Conservation (phyloP, 352 stramenopile species). For the Phytophthora citrophthora region DNA sequence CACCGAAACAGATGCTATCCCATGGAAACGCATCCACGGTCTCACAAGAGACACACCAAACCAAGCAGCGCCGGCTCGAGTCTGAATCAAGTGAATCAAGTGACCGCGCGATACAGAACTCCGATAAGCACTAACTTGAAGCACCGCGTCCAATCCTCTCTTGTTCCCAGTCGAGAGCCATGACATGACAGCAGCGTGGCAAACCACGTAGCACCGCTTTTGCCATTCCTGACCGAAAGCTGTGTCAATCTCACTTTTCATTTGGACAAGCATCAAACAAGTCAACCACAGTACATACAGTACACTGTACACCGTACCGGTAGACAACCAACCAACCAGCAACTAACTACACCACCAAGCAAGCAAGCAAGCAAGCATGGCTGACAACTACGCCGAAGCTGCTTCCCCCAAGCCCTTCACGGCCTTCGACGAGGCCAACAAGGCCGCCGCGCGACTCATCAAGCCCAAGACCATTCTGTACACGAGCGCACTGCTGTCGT, state of each 20-base stretch:
- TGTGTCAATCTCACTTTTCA: slow-evolving; percentile 13
- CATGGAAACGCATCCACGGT: background rate
- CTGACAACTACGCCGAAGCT: slow-evolving; percentile 21
- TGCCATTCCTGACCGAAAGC: background rate
- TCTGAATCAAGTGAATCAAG: slow-evolving; percentile 2
- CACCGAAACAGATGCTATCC: background rate
- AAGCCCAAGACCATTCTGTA: slow-evolving; percentile 32
- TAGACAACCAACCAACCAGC: slow-evolving; percentile 20
- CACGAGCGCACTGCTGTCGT: slow-evolving; percentile 28
- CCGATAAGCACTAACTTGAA: background rate
- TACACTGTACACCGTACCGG: background rate
- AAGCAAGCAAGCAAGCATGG: too few relatives aligned
- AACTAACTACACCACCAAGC: background rate
- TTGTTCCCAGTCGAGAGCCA: background rate
- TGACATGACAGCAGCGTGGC: background rate
- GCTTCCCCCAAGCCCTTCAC: slow-evolving; percentile 17
- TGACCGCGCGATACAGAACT: background rate
- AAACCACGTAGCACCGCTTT: background rate
- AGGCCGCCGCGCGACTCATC: slow-evolving; percentile 32
- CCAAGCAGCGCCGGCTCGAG: background rate
- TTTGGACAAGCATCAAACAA: slow-evolving; percentile 28
- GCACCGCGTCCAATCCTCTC: background rate
- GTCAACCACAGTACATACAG: background rate
- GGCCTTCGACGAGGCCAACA: slow-evolving; percentile 35
- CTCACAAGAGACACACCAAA: background rate